Conservation (phyloP, 805 yeast genomes). For the Starmerella stigmatis region DNA sequence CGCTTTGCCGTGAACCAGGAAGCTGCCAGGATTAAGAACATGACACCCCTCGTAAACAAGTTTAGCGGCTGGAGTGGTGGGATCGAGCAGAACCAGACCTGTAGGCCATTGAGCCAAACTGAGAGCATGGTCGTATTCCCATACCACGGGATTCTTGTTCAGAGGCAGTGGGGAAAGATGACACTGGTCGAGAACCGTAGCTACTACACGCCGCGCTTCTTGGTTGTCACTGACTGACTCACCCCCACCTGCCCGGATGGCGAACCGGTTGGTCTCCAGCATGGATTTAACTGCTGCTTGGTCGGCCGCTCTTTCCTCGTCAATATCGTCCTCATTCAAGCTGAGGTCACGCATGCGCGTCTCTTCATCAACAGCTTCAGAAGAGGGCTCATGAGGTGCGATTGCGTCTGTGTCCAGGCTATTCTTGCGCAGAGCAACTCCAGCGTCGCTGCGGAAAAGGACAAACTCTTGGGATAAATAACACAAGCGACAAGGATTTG, state of each 20-base stretch:
- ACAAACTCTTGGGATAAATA: conserved; percentile 80
- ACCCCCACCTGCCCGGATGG: neutral
- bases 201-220: conserved; percentile 45
- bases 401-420: conserved; percentile 34
- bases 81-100: conserved; percentile 50
- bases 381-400: neutral
- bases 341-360: neutral
- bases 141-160: conserved; percentile 49
- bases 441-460: conserved; percentile 60
- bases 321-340: conserved; percentile 15
- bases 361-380: neutral
- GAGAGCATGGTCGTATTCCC: conserved; percentile 61
- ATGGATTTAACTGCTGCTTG: conserved; percentile 9
- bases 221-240: conserved; percentile 24
- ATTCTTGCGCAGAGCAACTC: conserved; percentile 59
- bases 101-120: conserved; percentile 73
- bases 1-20: conserved; percentile 38
- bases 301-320: conserved; percentile 22
- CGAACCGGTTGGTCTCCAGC: conserved; percentile 3
- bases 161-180: conserved; percentile 70
- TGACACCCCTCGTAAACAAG: conserved; percentile 74
- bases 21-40: conserved; percentile 59
- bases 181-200: conserved; percentile 80
- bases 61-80: conserved; percentile 59
- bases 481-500: conserved; percentile 70